Evolutionary conservation across 140 eudicot species (phyloP).

Genomic region (Cichorium intybus): DNA sequence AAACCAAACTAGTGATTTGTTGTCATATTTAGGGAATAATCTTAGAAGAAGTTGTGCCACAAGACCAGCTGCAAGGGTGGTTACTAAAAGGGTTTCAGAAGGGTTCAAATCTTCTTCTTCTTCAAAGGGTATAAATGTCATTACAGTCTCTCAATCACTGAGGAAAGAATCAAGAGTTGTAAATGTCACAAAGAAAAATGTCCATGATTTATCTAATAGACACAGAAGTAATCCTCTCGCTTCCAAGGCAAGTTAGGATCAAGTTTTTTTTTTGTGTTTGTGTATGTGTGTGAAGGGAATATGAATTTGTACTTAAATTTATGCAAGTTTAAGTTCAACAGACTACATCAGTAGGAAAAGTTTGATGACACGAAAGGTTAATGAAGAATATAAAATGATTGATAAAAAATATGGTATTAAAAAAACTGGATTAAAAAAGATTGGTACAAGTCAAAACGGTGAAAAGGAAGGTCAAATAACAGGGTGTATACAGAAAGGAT

Average conservation of each 20-base stretch:
- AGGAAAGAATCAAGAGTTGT: slow-evolving; percentile 13
- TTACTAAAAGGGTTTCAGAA: slow-evolving; percentile 38
- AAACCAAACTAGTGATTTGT: slow-evolving; percentile 36
- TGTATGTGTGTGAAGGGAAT: no score
- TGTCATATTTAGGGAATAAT: slow-evolving; percentile 36
- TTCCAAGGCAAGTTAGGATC: slow-evolving; percentile 9
- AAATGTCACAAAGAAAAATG: slow-evolving; percentile 17
- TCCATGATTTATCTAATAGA: slow-evolving; percentile 13
- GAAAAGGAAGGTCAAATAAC: no score
- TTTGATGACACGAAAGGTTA: slow-evolving; percentile 34
- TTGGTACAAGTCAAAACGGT: slow-evolving; percentile 11
- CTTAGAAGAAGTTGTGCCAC: slow-evolving; percentile 63
- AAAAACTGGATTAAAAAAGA: slow-evolving; percentile 23
- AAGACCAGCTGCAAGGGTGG: slow-evolving; percentile 57
- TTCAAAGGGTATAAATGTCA: slow-evolving; percentile 21
- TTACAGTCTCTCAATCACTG: no score
- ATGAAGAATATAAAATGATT: slow-evolving; percentile 7
- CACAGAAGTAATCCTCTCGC: background rate
- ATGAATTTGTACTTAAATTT: no score
- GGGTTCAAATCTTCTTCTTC: slow-evolving; percentile 52
- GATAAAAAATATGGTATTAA: slow-evolving; percentile 22
- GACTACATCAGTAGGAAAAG: no score
- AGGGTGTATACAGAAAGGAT: no score
- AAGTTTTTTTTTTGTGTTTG: no score
- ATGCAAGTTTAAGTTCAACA: slow-evolving; percentile 44